These are phyloP conservation scores for Hyaloperonospora brassicae DNA, from an alignment of 352 stramenopile species.

Conservation along the genomic window DNA sequence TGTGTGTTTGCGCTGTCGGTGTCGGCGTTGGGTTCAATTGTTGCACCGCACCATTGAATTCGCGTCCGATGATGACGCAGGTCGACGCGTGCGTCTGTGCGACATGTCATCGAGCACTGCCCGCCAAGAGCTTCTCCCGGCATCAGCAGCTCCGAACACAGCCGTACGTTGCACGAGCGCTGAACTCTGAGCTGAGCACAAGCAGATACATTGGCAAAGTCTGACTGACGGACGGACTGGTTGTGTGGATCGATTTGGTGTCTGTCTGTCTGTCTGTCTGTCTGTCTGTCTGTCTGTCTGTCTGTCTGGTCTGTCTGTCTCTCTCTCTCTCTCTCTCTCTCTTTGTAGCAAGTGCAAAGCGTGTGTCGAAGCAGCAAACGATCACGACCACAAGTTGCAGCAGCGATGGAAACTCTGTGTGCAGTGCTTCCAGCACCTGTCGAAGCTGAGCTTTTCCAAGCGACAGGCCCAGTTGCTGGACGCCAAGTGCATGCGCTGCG, in stretches of 20 bases:
- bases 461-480: slow-evolving; percentile 54
- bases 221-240: too few relatives aligned
- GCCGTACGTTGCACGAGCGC: slow-evolving; percentile 28
- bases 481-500: slow-evolving; percentile 53
- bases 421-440: slow-evolving; percentile 67
- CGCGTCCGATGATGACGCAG: too few relatives aligned
- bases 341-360: slow-evolving; percentile 48
- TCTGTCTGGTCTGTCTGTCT: too few relatives aligned
- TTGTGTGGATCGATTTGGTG: too few relatives aligned
- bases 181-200: background rate
- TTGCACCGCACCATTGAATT: too few relatives aligned
- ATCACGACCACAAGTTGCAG: slow-evolving; percentile 9
- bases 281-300: too few relatives aligned
- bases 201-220: too few relatives aligned
- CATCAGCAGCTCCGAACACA: slow-evolving; percentile 40
- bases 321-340: too few relatives aligned
- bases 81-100: too few relatives aligned
- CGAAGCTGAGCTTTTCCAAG: slow-evolving; percentile 60
- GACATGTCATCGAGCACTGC: slow-evolving; percentile 20
- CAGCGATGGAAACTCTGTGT: slow-evolving; percentile 52
- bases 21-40: too few relatives aligned
- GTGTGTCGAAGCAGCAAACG: slow-evolving; percentile 34
- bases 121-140: slow-evolving; percentile 30
- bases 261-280: too few relatives aligned
- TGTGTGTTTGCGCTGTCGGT: too few relatives aligned